Base-by-base conservation (phyloP, 257 asterid genomes). In the Fraxinus pennsylvanica region DNA sequence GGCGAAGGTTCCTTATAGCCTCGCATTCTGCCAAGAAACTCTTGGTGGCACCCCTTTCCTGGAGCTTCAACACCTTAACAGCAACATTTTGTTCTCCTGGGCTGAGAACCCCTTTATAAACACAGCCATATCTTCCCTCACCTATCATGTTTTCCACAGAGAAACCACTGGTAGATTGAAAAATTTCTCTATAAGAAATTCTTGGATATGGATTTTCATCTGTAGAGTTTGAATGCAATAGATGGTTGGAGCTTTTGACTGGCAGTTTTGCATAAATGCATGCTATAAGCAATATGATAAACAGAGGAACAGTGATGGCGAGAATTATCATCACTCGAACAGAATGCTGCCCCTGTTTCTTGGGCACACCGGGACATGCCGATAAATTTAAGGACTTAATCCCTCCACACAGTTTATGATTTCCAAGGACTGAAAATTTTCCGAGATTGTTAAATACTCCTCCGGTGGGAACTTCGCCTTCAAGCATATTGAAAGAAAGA, bases 1-100 rank as follows among this genome's bases (percentile, higher is more conserved):
- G 86, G 38, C 80, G 57, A 17, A 68, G 68, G 69, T 76, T 80
- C 68, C 79, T 76, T 36, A 83, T 57, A 30, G 81, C 84, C 68
- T 83, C 79, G 43, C 86, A 83, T 35, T 83, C 84, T 5, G 86
- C 81, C 66, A 83, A 9, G 47, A 79, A 83, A 59, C 84, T 83
- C 76, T 79, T 79, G 21, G 45, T 7, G 73, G 84, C 84, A 54
- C 81, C 84, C 15, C 13, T 66, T 5, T 35, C 74, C 3, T 32
- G 36, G 9, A 83, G 79, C 57, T 79, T 79, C 15, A 79, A 21
- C 30, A 79, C 77, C 43, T 83, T 80, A 6, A 83, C 68, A 2
- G 82, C 81, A 5, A 79, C 84, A 59, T 68, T 27, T 17, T 12
- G 54, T 33, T 68, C 77, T 12, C 72, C 79, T 6, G 59, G 57